Conservation (phyloP, 208 protist species). For the Trypanosomatidae sp. region DNA sequence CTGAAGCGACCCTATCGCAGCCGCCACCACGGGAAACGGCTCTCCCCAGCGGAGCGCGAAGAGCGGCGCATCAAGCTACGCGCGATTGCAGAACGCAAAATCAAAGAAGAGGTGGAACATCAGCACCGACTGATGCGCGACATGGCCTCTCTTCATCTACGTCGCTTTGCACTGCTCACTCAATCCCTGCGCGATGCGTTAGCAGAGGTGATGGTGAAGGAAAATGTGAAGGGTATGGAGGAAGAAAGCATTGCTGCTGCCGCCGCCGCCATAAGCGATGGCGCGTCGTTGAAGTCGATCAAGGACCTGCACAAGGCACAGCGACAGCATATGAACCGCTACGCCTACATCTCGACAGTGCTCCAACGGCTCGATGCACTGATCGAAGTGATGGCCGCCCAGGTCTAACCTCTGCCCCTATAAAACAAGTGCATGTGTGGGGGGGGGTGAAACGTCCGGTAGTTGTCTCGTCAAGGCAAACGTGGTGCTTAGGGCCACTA, state of each 20-base stretch:
- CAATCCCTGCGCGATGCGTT: constrained; percentile 41
- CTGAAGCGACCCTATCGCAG: background rate
- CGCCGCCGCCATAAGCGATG: background rate
- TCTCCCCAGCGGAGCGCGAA: constrained; percentile 13
- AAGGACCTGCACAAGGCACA: constrained; percentile 23
- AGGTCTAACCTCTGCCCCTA: constrained; percentile 1
- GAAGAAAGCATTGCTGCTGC: constrained; percentile 1
- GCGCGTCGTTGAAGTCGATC: constrained; percentile 5
- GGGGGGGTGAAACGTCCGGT: background rate
- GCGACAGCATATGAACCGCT: constrained; percentile 20
- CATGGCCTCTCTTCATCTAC: constrained; percentile 34
- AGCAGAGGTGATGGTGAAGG: constrained; percentile 24
- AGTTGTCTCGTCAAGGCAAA: background rate
- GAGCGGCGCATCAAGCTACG: constrained; percentile 26
- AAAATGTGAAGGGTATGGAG: constrained; percentile 10
- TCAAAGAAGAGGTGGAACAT: constrained; percentile 21
- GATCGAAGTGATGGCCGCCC: constrained; percentile 22
- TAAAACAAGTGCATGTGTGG: background rate
- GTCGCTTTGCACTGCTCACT: constrained; percentile 35
- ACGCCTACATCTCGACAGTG: constrained; percentile 17
- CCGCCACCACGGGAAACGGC: background rate
- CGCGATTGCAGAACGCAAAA: constrained; percentile 26
- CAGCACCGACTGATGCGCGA: constrained; percentile 52
- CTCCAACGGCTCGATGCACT: constrained; percentile 22
- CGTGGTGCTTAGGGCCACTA: background rate